phyloP scores from a whole-genome alignment of 2,329 filamentous ascomycete species.

The Celoporthe dispersa region DNA sequence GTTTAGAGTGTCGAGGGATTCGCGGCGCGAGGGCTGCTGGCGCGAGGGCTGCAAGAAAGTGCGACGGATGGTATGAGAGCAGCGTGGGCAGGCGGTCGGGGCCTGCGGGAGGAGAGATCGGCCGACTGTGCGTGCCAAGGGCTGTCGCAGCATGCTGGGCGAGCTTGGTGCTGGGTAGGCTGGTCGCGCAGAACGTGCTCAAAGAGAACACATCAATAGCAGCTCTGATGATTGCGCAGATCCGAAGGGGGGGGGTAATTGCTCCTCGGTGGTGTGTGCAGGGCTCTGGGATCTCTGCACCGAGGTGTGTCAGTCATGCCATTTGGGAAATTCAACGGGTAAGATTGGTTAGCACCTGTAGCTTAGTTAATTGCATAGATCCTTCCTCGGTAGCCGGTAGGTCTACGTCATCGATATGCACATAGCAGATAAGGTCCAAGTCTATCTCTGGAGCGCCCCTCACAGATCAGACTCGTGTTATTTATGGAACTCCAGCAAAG shows the following conservation, averaged over 20 bases:
- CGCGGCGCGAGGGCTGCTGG: slow-evolving; percentile 33
- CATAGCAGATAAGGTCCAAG: neutral
- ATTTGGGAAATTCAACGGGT: neutral
- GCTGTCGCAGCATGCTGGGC: slow-evolving; percentile 38
- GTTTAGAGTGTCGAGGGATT: slow-evolving; percentile 54
- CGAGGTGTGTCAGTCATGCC: neutral
- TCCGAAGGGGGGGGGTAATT: neutral
- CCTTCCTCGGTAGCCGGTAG: neutral
- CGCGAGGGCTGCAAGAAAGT: slow-evolving; percentile 40
- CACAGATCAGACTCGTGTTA: neutral
- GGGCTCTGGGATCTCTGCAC: neutral
- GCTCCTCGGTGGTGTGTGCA: neutral
- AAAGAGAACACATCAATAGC: neutral
- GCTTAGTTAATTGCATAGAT: neutral
- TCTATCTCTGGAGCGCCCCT: neutral
- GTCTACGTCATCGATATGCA: slow-evolving; percentile 8
- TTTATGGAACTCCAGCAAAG: too few species aligned
- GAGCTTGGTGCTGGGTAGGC: neutral
- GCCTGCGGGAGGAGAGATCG: slow-evolving; percentile 28
- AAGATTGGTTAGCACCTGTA: neutral
- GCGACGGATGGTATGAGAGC: slow-evolving; percentile 35
- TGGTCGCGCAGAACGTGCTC: neutral
- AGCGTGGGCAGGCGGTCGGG: slow-evolving; percentile 18
- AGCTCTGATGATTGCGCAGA: neutral
- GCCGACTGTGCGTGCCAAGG: slow-evolving; percentile 34